phyloP scores from a whole-genome alignment of 345 rosid genomes.

The Euphorbia peplus region DNA sequence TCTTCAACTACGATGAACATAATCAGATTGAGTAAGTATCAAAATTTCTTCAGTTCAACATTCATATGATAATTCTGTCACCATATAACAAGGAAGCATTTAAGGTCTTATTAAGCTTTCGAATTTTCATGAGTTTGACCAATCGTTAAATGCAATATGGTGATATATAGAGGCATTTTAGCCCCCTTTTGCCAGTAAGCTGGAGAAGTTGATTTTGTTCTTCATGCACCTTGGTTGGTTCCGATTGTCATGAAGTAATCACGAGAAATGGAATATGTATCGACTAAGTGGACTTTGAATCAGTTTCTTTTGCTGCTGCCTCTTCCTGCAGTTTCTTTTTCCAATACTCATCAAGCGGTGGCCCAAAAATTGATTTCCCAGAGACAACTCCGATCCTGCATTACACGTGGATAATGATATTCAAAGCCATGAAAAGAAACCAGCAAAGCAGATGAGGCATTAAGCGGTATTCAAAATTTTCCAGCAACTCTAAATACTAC shows the following conservation, averaged over 20 bases:
- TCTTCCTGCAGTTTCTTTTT: conserved; percentile 70
- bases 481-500: no score
- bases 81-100: no score
- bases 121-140: no score
- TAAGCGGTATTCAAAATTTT: no score
- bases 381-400: conserved; percentile 90
- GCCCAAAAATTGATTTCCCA: conserved; percentile 89
- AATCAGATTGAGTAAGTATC: no score
- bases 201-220: neutral
- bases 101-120: no score
- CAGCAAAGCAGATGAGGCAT: no score
- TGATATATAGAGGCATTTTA: no score
- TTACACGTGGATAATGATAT: conserved; percentile 15
- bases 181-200: no score
- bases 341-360: conserved; percentile 87
- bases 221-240: neutral
- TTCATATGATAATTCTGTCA: neutral
- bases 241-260: conserved; percentile 1
- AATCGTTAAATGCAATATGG: no score
- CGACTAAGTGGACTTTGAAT: conserved; percentile 37
- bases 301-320: conserved; percentile 57
- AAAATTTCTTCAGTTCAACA: neutral
- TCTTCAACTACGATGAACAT: no score
- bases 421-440: no score
- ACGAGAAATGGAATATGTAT: neutral